Conservation (phyloP, 108 stramenopile species). For the Conticribra guillardii region DNA sequence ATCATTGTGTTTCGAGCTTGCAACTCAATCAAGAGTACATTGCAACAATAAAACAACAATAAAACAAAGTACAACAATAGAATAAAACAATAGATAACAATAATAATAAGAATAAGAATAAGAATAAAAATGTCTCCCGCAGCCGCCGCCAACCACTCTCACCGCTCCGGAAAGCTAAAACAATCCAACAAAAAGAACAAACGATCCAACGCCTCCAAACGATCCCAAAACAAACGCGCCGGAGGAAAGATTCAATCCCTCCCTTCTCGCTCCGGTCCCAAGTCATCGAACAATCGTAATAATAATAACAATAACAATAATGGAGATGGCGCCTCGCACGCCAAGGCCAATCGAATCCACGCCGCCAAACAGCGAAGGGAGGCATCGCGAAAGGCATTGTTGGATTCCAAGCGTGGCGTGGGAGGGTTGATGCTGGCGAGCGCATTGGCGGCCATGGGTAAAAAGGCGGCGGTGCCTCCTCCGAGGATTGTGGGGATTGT, state of each 20-base stretch:
- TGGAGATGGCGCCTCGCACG: too few species aligned
- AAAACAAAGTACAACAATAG: too few species aligned
- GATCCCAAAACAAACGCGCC: conserved; percentile 52
- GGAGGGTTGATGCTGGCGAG: neutral
- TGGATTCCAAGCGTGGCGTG: conserved; percentile 12
- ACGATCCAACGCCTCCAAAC: conserved; percentile 75
- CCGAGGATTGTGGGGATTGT: conserved; percentile 91
- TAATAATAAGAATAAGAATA: too few species aligned
- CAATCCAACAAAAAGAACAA: conserved; percentile 88
- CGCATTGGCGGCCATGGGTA: neutral
- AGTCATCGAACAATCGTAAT: conserved; percentile 10
- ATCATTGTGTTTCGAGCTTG: too few species aligned
- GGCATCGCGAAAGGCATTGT: conserved; percentile 49
- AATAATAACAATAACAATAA: too few species aligned
- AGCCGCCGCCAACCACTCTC: conserved; percentile 40
- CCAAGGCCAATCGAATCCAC: conserved; percentile 76
- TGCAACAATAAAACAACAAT: too few species aligned
- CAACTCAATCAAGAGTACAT: too few species aligned
- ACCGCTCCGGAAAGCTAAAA: conserved; percentile 54
- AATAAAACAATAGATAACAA: too few species aligned
- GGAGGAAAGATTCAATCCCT: conserved; percentile 69
- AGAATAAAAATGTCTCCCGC: too few species aligned
- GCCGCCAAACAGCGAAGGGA: conserved; percentile 67
- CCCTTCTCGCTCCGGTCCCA: conserved; percentile 16
- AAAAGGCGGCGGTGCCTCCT: conserved; percentile 24